A percentile compares a stretch with the other conserved stretches of the same genome.
Evolutionary conservation across 2,329 filamentous ascomycete species (phyloP).

Genomic region (Penicillium brevicompactum): DNA sequence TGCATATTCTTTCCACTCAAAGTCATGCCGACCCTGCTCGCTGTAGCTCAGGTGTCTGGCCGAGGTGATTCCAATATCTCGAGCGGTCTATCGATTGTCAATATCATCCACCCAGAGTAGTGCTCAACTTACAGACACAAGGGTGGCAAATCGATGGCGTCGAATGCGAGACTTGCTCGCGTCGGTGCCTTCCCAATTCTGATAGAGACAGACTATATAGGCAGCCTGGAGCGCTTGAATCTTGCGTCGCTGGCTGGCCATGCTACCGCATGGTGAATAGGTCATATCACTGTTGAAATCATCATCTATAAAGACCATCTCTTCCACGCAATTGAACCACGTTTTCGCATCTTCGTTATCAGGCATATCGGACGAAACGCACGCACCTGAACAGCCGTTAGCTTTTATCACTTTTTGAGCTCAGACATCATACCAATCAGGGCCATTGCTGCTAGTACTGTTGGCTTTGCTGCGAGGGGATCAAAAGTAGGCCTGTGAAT

Average conservation of each 20-base stretch:
- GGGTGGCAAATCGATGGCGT: conserved; percentile 36
- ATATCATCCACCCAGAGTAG: background rate
- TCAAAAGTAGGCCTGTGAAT: conserved; percentile 42
- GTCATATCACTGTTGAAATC: conserved; percentile 36
- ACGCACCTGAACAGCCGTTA: conserved; percentile 16
- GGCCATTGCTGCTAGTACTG: conserved; percentile 39
- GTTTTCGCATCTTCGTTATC: conserved; percentile 35
- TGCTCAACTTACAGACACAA: conserved; percentile 36
- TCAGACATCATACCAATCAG: conserved; percentile 31
- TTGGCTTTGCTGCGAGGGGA: conserved; percentile 28
- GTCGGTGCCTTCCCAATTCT: conserved; percentile 44
- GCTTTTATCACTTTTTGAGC: background rate
- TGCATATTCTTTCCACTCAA: conserved; percentile 37
- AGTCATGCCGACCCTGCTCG: conserved; percentile 27
- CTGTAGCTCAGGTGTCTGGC: conserved; percentile 31
- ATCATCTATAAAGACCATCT: conserved; percentile 41
- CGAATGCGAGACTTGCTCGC: conserved; percentile 38
- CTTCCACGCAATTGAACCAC: conserved; percentile 44
- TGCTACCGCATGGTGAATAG: conserved; percentile 11
- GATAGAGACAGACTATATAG: conserved; percentile 42
- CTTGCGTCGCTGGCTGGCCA: conserved; percentile 22
- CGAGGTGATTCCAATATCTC: conserved; percentile 34
- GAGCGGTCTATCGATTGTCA: conserved; percentile 22
- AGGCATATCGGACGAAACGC: conserved; percentile 32
- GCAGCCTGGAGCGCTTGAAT: conserved; percentile 41